Evolutionary conservation across 176 grass and related monocot genomes (phyloP).

Genomic region (Puccinellia tenuiflora): DNA sequence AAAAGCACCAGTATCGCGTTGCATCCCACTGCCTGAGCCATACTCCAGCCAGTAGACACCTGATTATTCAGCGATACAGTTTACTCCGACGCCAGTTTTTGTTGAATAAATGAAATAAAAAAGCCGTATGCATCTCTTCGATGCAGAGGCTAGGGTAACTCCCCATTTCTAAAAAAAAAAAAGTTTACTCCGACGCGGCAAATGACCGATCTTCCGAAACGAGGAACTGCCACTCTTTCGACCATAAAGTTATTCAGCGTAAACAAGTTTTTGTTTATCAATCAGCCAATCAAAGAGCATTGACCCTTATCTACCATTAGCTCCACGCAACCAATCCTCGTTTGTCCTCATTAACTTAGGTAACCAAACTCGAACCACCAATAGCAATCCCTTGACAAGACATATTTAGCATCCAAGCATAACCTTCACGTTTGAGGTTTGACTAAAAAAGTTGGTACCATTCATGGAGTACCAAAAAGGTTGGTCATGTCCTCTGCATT

Average conservation of each 20-base stretch:
- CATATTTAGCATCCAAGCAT: neutral
- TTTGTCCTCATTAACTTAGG: slow-evolving; percentile 21
- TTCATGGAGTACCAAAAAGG: neutral
- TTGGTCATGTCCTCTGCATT: neutral
- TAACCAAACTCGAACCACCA: slow-evolving; percentile 27
- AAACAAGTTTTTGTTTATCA: neutral
- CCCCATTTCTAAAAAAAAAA: too few relatives aligned
- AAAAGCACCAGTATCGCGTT: neutral
- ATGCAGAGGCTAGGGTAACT: too few relatives aligned
- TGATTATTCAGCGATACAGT: neutral
- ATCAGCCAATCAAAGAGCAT: neutral
- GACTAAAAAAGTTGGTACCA: neutral
- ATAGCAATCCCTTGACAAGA: neutral
- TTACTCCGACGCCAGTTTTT: too few relatives aligned
- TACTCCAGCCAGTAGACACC: neutral
- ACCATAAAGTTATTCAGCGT: neutral
- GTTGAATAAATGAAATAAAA: too few relatives aligned
- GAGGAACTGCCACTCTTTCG: neutral
- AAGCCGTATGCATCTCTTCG: too few relatives aligned
- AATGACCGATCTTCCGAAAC: neutral
- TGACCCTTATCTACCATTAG: neutral
- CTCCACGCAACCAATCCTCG: slow-evolving; percentile 2
- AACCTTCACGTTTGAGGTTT: neutral
- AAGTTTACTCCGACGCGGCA: neutral
- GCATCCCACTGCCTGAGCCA: neutral